Base-by-base conservation (phyloP, 2,329 filamentous ascomycete species). In the Ustulina deusta region DNA sequence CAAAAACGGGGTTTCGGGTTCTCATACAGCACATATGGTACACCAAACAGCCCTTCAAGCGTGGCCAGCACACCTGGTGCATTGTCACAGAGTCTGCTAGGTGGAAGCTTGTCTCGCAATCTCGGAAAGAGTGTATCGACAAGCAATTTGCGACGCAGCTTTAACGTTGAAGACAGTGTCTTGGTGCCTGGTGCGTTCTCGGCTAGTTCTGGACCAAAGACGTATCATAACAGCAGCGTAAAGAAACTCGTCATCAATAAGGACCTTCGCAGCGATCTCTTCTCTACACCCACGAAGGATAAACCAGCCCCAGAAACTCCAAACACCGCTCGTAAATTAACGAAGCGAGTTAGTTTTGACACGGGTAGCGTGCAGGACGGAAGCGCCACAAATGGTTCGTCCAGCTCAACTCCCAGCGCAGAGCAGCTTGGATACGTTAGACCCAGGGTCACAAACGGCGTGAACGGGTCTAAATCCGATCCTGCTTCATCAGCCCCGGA, bases 201-300 rank as follows among this genome's bases (percentile, higher is more conserved):
- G 1, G 85, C 91, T 29, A 91, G 87, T 75, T 83, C 87, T 20
- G 85, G 84, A 65, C 85, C 87, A 40, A 88, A 90, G 65, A 86
- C 89, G 73, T 91, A 90, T 59, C 87, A 88, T n/a, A 89, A 85
- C 76, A 86, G 86, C 51, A 93, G 87, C 77, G 88, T 97, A 73
- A 97, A 97, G 83, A 94, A 94, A 79, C 87, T 99, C 64, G 91
- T 94, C 61, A 97, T 99, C 78, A 97, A 97, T 80, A 91, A 93
- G 70, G 91, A 91, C 72, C 85, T 99, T 77, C 88, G 93, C 61
- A 94, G 87, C 65, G 91, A 93, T 74, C 83, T 90, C 17, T 91
- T 91, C 77, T 86, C 85, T 2, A 87, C 88, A 1, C 87, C 88
- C 0, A 85, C 82, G 61, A 89, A 85, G 76, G 84, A 86, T 40